Conservation (phyloP, 129 eudicot genomes). For the Mikania micrantha region DNA sequence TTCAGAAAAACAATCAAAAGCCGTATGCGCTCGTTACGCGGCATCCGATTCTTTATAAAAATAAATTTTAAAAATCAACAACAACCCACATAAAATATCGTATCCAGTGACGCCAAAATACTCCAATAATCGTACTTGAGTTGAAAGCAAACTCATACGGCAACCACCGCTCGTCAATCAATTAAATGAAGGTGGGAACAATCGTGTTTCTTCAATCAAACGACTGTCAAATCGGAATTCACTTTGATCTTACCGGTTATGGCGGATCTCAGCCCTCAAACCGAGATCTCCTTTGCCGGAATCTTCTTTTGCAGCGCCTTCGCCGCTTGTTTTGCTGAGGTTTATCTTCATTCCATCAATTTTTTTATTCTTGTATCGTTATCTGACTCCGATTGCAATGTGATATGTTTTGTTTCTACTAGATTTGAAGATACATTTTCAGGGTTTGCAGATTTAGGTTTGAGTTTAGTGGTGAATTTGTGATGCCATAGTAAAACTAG, state of each 20-base stretch:
- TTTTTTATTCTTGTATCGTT: not conserved
- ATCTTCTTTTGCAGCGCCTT: slow-evolving; percentile 79
- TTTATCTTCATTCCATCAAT: slow-evolving; percentile 3
- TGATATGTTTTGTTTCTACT: not conserved
- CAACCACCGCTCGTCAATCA: slow-evolving; percentile 10
- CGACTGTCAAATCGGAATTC: not conserved
- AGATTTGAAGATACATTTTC: not conserved
- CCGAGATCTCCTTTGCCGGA: slow-evolving; percentile 79
- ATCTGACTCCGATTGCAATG: not conserved
- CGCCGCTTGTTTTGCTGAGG: slow-evolving; percentile 99
- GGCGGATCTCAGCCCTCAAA: slow-evolving; percentile 59
- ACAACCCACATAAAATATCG: too few species aligned
- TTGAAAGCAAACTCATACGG: not conserved
- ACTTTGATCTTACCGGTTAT: slow-evolving; percentile 24
- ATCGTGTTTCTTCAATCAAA: not conserved
- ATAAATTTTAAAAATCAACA: too few species aligned
- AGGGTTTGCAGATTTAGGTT: not conserved
- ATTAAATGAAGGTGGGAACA: slow-evolving; percentile 10
- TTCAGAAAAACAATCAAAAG: too few species aligned
- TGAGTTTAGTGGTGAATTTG: too few species aligned
- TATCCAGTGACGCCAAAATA: not conserved
- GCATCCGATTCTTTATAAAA: too few species aligned
- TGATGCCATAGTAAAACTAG: too few species aligned
- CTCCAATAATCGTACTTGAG: not conserved
- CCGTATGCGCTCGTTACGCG: too few species aligned